Base-by-base conservation (phyloP, 495 filamentous ascomycete species). In the Emericellopsis terricola region DNA sequence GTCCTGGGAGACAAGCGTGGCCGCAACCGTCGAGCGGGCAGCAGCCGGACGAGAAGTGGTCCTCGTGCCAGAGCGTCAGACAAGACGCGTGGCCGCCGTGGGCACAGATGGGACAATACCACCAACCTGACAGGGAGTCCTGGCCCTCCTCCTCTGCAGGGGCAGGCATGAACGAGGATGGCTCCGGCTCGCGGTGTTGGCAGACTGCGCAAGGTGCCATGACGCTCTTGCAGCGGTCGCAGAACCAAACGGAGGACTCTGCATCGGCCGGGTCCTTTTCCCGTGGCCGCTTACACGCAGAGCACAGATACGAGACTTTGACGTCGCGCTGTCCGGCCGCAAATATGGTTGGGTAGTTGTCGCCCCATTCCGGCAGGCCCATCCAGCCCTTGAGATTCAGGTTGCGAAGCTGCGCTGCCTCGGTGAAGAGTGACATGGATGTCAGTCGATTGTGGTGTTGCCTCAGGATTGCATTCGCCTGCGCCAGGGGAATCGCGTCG, bases 61-160 rank as follows among this genome's bases (percentile, higher is more conserved):
- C 33, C 18, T 50, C 50, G 33, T 78, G 71, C 79, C 79, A 86
- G 3, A 59, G 65, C 30, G 61, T 59, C 31, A 84, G 62, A 41
- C 80, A 86, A 15, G 64, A 65, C 1, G 68, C 50, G 50, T 86
- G 80, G 4, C 78, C 79, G 29, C 78, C 78, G 41, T 86, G 80
- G 14, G 71, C 73, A 38, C 80, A 86, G 27, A 71, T 68, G 36
- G 77, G 71, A 40, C 80, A 86, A 59, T 69, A 76, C 45, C 64
- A 70, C 78, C 77, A 84, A 8, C 57, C 59, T 2, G 47, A 47
- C 4, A 55, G 42, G 4, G 52, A 50, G 11, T 47, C 42, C 7
- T 50, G 45, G 4, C 46, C 31, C 1, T 34, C 35, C 8, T 31
- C n/a, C 13, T 23, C 8, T 34, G 27, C 21, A n/a, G 29, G 3